Percentiles rank a stretch among this genome's conserved stretches.
phyloP scores from a whole-genome alignment of 805 yeast genomes.

The Saturnispora sanitii region DNA sequence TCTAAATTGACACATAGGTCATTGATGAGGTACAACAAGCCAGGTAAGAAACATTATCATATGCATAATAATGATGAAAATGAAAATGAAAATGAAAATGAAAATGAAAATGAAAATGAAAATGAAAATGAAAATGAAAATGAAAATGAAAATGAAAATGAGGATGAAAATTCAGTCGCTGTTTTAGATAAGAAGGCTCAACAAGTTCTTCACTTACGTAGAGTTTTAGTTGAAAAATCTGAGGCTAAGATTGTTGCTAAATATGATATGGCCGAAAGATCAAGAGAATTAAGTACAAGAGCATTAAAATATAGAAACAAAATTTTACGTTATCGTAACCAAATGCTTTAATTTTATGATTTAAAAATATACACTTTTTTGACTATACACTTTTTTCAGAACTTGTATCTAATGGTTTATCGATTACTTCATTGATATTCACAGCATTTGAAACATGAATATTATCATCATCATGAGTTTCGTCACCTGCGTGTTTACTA shows the following conservation, averaged over 20 bases:
- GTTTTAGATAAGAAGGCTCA: conserved; percentile 15
- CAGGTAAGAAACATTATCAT: conserved; percentile 45
- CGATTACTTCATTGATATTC: not conserved
- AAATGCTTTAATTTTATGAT: conserved; percentile 4
- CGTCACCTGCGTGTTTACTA: no score
- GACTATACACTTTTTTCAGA: conserved; percentile 3
- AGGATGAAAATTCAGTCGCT: conserved; percentile 43
- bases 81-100: conserved; percentile 37
- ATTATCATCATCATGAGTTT: not conserved
- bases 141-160: conserved; percentile 41
- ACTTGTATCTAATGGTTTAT: conserved; percentile 14
- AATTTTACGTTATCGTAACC: conserved; percentile 59
- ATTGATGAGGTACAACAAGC: conserved; percentile 38
- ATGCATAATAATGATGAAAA: conserved; percentile 32
- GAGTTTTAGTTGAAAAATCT: conserved; percentile 24
- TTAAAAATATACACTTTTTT: no score
- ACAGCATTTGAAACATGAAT: not conserved
- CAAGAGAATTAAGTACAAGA: conserved; percentile 29
- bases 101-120: conserved; percentile 60
- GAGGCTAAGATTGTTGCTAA: conserved; percentile 34
- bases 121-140: conserved; percentile 41
- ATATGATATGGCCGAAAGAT: conserved; percentile 14
- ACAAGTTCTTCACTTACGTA: conserved; percentile 11
- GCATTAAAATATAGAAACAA: conserved; percentile 59
- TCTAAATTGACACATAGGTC: conserved; percentile 70